A percentile compares a stretch with the other conserved stretches of the same genome.
Evolutionary conservation across 768 basidiomycete species (phyloP).

Genomic region (Tylopilus sp.): DNA sequence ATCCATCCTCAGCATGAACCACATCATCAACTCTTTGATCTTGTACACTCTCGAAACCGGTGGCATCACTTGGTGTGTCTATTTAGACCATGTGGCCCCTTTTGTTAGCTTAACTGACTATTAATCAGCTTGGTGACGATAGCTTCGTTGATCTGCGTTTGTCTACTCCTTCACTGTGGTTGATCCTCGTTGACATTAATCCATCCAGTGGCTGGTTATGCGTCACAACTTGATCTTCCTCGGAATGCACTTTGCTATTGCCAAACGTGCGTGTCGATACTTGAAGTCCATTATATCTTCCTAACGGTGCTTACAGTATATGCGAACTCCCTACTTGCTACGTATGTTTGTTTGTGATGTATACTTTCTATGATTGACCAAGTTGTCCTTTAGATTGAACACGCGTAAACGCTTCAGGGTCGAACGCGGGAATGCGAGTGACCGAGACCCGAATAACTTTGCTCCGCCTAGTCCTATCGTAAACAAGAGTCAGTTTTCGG

Average conservation of each 20-base stretch:
- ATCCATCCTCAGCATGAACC: slow-evolving; percentile 38
- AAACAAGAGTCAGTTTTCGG: slow-evolving; percentile 23
- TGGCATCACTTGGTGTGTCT: slow-evolving; percentile 40
- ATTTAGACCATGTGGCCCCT: rapidly evolving
- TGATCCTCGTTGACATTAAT: neutral
- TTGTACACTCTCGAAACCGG: slow-evolving; percentile 54
- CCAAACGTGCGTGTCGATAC: slow-evolving; percentile 24
- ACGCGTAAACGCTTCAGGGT: slow-evolving; percentile 30
- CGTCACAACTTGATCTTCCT: slow-evolving; percentile 36
- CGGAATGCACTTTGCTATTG: slow-evolving; percentile 35
- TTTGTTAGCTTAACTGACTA: neutral
- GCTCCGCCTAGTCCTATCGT: slow-evolving; percentile 12
- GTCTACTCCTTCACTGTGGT: neutral
- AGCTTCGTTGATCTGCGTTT: slow-evolving; percentile 32
- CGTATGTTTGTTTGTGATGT: slow-evolving; percentile 16
- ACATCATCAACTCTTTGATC: slow-evolving; percentile 47
- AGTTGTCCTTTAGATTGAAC: slow-evolving; percentile 19
- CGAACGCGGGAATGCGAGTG: slow-evolving; percentile 26
- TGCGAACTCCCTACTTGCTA: slow-evolving; percentile 34
- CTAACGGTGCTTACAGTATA: slow-evolving; percentile 20
- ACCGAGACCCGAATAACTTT: slow-evolving; percentile 18
- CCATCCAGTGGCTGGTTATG: slow-evolving; percentile 29
- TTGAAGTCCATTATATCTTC: too few relatives aligned
- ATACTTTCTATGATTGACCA: neutral
- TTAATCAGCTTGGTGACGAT: slow-evolving; percentile 28